phyloP scores from a whole-genome alignment of 2,329 filamentous ascomycete genomes.

The Aspergillus latus region DNA sequence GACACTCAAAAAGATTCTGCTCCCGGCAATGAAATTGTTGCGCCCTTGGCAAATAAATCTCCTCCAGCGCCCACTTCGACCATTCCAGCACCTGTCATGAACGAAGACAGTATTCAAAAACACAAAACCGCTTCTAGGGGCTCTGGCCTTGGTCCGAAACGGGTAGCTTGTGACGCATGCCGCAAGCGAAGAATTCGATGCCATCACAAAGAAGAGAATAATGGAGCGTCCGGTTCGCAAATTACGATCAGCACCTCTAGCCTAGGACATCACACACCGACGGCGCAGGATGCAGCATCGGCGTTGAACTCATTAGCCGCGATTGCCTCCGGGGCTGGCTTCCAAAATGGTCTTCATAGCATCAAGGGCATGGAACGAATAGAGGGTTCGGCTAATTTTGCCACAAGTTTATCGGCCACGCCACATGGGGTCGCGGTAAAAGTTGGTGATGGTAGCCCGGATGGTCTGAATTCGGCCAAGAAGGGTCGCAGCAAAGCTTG shows the following conservation, averaged over 20 bases:
- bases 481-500: constrained; percentile 64
- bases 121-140: constrained; percentile 53
- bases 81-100: constrained; percentile 22
- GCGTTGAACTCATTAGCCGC: constrained; percentile 42
- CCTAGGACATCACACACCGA: constrained; percentile 31
- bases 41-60: constrained; percentile 27
- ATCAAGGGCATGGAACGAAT: constrained; percentile 29
- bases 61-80: constrained; percentile 23
- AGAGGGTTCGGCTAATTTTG: constrained; percentile 30
- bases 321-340: constrained; percentile 38
- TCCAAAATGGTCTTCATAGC: constrained; percentile 28
- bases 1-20: constrained; percentile 17
- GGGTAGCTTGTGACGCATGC: constrained; percentile 62
- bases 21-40: constrained; percentile 16
- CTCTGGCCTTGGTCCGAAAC: constrained; percentile 60
- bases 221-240: constrained; percentile 27
- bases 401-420: constrained; percentile 28
- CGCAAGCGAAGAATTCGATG: constrained; percentile 62
- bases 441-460: constrained; percentile 33
- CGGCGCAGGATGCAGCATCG: constrained; percentile 41
- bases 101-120: constrained; percentile 32
- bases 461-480: constrained; percentile 46
- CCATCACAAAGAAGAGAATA: constrained; percentile 60
- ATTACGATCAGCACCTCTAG: constrained; percentile 33
- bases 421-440: constrained; percentile 29